phyloP scores from a whole-genome alignment of 371 early-diverging fungal genomes.

The Circinella minor region DNA sequence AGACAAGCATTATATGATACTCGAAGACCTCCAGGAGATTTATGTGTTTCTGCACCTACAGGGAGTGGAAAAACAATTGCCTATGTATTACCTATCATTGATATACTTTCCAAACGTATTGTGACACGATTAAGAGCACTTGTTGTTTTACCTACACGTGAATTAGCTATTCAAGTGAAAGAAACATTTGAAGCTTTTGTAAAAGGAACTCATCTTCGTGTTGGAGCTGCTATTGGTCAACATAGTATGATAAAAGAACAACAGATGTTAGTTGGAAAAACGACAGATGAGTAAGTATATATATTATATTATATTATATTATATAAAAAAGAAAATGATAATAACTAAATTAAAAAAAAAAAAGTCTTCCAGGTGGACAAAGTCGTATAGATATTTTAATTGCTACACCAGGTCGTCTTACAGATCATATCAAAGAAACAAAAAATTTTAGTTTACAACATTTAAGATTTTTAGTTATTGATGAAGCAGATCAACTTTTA shows the following conservation, averaged over 20 bases:
- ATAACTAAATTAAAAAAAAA: no score
- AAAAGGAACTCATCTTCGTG: slow-evolving; percentile 74
- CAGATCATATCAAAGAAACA: slow-evolving; percentile 87
- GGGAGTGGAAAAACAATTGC: slow-evolving; percentile 98
- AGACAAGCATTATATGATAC: slow-evolving; percentile 58
- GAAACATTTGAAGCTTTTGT: slow-evolving; percentile 80
- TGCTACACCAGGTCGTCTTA: slow-evolving; percentile 94
- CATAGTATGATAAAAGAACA: slow-evolving; percentile 84
- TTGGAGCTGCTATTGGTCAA: slow-evolving; percentile 78
- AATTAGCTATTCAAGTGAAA: slow-evolving; percentile 86
- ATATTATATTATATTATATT: no score
- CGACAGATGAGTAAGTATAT: slow-evolving; percentile 34
- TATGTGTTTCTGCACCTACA: slow-evolving; percentile 95
- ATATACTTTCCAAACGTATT: slow-evolving; percentile 69
- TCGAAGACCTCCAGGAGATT: slow-evolving; percentile 67
- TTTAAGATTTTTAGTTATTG: slow-evolving; percentile 86
- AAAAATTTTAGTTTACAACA: slow-evolving; percentile 91
- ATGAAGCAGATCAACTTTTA: slow-evolving; percentile 97
- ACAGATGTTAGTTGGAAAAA: slow-evolving; percentile 61
- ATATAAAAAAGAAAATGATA: no score
- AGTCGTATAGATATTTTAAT: slow-evolving; percentile 90
- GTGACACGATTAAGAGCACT: slow-evolving; percentile 84
- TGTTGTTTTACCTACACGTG: slow-evolving; percentile 90
- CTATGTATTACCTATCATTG: slow-evolving; percentile 95
- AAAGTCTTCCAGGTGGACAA: slow-evolving; percentile 60